Percentiles rank a stretch among this genome's conserved stretches.
Conservation (phyloP, 345 rosid genomes). For the Aquilaria malaccensis region DNA sequence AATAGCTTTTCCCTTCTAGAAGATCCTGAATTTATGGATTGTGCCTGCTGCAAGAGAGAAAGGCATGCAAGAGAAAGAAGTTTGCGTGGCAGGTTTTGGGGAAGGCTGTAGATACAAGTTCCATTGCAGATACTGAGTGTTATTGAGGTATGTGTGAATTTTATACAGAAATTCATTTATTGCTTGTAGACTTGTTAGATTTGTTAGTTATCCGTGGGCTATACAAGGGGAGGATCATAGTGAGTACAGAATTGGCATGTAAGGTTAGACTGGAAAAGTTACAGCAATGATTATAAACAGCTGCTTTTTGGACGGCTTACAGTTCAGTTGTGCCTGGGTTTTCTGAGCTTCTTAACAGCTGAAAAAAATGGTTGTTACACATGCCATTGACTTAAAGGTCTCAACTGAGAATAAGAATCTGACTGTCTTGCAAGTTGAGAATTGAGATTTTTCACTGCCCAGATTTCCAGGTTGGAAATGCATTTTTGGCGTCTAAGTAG, state of each 20-base stretch:
- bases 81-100: neutral
- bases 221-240: constrained; percentile 13
- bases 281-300: too few relatives aligned
- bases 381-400: too few relatives aligned
- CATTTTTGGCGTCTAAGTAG: too few relatives aligned
- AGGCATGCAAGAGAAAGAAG: neutral
- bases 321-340: too few relatives aligned
- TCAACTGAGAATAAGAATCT: too few relatives aligned
- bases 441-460: too few relatives aligned
- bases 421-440: too few relatives aligned
- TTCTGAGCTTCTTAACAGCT: too few relatives aligned
- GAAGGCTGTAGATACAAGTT: neutral
- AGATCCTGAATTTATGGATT: constrained; percentile 1
- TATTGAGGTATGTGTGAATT: constrained; percentile 18
- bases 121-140: neutral
- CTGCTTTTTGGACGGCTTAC: too few relatives aligned
- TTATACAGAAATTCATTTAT: constrained; percentile 47
- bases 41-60: neutral
- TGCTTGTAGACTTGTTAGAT: constrained; percentile 12
- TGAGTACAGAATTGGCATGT: neutral
- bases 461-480: too few relatives aligned
- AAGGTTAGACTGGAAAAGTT: neutral
- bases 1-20: neutral
- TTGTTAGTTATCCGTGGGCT: constrained; percentile 14
- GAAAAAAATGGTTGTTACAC: too few relatives aligned